Evolutionary conservation across 768 basidiomycete genomes (phyloP).

Genomic region (Obba rivulosa): DNA sequence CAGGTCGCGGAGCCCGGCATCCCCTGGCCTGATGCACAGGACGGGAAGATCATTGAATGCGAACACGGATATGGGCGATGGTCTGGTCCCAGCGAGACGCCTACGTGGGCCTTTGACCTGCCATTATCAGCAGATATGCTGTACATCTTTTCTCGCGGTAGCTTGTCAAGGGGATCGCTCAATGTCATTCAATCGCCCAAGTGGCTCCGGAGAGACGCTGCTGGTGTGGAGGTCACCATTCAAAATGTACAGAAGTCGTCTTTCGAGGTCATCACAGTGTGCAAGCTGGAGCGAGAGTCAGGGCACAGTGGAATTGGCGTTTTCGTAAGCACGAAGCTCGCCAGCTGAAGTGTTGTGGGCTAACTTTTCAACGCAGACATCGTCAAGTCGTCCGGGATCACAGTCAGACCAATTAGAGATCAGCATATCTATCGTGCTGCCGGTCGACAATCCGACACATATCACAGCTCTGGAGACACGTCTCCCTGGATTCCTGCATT

Average conservation of each 20-base stretch:
- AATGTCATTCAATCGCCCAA: slow-evolving; percentile 7
- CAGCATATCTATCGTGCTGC: no score
- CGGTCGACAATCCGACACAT: neutral
- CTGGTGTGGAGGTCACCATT: slow-evolving; percentile 12
- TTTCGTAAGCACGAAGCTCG: slow-evolving; percentile 2
- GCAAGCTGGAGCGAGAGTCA: slow-evolving; percentile 11
- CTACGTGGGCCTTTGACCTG: slow-evolving; percentile 3
- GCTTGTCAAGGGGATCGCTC: slow-evolving; percentile 10
- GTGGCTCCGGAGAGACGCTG: neutral
- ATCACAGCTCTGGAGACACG: slow-evolving; percentile 10
- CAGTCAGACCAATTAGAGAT: no score
- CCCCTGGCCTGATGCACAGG: slow-evolving; percentile 3
- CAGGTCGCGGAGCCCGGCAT: no score
- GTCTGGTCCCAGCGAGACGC: neutral
- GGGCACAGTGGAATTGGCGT: slow-evolving; percentile 9
- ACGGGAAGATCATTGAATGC: slow-evolving; percentile 15
- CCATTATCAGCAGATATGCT: slow-evolving; percentile 11
- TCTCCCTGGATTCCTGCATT: slow-evolving; percentile 11
- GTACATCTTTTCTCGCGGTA: slow-evolving; percentile 13
- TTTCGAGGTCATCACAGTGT: slow-evolving; percentile 10
- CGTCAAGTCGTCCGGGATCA: no score
- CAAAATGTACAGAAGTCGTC: neutral
- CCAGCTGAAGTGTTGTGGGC: neutral
- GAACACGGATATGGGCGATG: slow-evolving; percentile 1
- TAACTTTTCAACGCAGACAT: no score